Evolutionary conservation across 495 filamentous ascomycete species (phyloP), one percentile per base, ranked within the genome.

Genomic region (Aspergillus egyptiacus): DNA sequence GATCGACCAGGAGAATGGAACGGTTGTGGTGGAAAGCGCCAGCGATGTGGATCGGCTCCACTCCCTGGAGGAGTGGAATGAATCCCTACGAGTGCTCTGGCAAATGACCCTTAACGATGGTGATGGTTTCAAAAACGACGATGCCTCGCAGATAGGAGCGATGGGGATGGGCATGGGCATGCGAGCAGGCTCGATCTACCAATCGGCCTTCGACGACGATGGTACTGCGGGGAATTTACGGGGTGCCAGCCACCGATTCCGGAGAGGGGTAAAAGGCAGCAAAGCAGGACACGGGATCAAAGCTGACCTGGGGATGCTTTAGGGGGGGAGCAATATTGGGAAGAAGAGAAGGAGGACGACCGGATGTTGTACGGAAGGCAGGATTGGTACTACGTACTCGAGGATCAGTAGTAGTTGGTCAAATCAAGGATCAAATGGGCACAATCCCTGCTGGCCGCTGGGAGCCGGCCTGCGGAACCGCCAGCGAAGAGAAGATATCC

Each of bases 1-100:
- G 63, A 93, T 98, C 63, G 85, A 98, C 64, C 89, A 96, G 64
- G 79, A 87, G 62, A 78, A 75, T 45, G 89, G 91, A 18, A 89
- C 82, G 0, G 82, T 98, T 24, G 80, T 89, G 59, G 84, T 95
- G 30, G 83, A 86, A 55, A 86, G 81, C 25, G 70, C 74, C 38
- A 81, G 74, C 38, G 91, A 96, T 65, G 75, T 77, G 27, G 85
- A 85, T 51, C 85, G 90, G 46, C 72, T 86, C 43, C 69, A 76
- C 40, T 83, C 89, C 15, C 76, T 97, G 66, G 67, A 81, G 36
- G 75, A 83, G 54, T 93, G 90, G 83, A 80, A 73, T 38, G 71
- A 72, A 9, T 81, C 89, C 2, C 73, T 96, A 39, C 72, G 69
- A 13, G 72, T 72, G 6, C 72, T 95, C 13, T 89, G 76, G 64